A percentile compares a stretch with the other conserved stretches of the same genome.
phyloP scores from a whole-genome alignment of 345 rosid genomes.

The Mallotus nudiflorus region DNA sequence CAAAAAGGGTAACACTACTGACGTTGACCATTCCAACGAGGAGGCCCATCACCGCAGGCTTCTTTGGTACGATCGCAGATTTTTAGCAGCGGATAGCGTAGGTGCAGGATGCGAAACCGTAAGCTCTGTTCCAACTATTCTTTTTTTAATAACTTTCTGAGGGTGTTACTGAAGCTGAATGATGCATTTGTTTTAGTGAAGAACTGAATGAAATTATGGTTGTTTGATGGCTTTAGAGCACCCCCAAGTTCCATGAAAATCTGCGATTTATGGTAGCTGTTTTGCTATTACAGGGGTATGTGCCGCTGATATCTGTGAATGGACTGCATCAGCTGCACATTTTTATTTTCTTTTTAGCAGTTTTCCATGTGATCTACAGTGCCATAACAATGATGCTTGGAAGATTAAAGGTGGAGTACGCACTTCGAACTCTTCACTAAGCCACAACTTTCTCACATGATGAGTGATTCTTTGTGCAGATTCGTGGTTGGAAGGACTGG shows the following conservation, averaged over 20 bases:
- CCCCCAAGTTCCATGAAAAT: too few relatives aligned
- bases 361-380: conserved; percentile 82
- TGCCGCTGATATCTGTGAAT: conserved; percentile 69
- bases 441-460: neutral
- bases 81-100: conserved; percentile 37
- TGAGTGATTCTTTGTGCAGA: conserved; percentile 39
- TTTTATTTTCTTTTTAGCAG: conserved; percentile 91
- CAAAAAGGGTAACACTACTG: conserved; percentile 4
- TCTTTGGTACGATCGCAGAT: conserved; percentile 42
- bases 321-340: conserved; percentile 93
- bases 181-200: too few relatives aligned
- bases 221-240: too few relatives aligned
- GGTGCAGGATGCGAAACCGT: conserved; percentile 36
- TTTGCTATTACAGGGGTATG: conserved; percentile 54
- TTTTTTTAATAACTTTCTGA: neutral
- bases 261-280: conserved; percentile 7
- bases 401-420: conserved; percentile 64
- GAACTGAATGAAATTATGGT: too few relatives aligned
- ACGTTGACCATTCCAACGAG: neutral
- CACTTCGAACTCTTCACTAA: neutral
- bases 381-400: conserved; percentile 86
- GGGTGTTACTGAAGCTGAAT: too few relatives aligned
- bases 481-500: conserved; percentile 92
- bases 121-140: neutral
- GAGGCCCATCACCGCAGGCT: conserved; percentile 41